Conservation (phyloP, 192 early-diverging fungal genomes). For the Coemansia sp. region DNA sequence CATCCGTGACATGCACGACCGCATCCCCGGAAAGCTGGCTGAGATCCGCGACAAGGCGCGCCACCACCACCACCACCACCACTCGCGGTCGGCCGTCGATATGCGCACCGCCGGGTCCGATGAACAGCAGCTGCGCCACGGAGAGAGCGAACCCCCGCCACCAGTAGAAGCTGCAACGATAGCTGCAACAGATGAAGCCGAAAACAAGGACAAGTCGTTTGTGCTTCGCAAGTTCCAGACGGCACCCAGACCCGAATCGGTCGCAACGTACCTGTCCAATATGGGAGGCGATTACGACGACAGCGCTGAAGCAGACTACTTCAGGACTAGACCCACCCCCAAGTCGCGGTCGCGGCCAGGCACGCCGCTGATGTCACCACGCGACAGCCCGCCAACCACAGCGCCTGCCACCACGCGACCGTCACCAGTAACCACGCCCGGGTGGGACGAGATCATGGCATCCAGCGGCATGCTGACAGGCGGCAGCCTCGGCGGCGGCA, state of each 20-base stretch:
- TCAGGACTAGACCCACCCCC: not conserved
- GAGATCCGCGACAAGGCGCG: slow-evolving; percentile 5
- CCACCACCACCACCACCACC: not conserved
- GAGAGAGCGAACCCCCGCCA: not conserved
- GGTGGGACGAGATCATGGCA: slow-evolving; percentile 51
- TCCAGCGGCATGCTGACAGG: slow-evolving; percentile 49
- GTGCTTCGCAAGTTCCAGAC: slow-evolving; percentile 39
- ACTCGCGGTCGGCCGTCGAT: not conserved
- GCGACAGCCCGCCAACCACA: not conserved
- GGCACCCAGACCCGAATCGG: slow-evolving; percentile 36
- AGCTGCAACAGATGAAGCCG: not conserved
- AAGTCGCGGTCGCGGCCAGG: slow-evolving; percentile 13
- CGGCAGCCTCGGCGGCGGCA: slow-evolving; percentile 18
- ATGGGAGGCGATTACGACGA: slow-evolving; percentile 9
- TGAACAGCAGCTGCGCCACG: not conserved
- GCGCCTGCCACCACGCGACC: slow-evolving; percentile 6
- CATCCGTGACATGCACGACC: slow-evolving; percentile 30
- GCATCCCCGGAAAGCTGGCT: slow-evolving; percentile 15
- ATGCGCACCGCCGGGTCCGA: not conserved
- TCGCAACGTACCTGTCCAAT: slow-evolving; percentile 17
- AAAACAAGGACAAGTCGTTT: slow-evolving; percentile 16
- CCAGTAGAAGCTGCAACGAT: not conserved
- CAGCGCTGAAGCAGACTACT: not conserved
- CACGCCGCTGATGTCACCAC: slow-evolving; percentile 9
- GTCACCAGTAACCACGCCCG: slow-evolving; percentile 39